Evolutionary conservation across 116 monocot species (phyloP).

Genomic region (Dioscorea cayenensis): DNA sequence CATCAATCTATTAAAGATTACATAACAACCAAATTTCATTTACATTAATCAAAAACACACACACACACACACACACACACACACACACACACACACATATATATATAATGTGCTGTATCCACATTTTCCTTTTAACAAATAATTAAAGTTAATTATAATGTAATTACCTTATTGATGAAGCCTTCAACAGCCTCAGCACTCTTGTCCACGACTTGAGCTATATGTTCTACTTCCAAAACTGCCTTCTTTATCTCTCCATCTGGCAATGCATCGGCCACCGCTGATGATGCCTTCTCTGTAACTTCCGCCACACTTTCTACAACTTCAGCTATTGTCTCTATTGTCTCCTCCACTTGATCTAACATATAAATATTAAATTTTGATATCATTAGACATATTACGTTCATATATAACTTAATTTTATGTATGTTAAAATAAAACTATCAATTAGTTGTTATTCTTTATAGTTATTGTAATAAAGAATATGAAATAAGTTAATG

Average conservation of each 20-base stretch:
- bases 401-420: no score
- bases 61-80: no score
- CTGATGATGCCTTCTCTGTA: conserved; percentile 17
- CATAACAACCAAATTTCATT: no score
- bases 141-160: no score
- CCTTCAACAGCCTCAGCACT: conserved; percentile 6
- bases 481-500: no score
- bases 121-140: no score
- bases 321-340: neutral
- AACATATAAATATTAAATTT: neutral
- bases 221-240: conserved; percentile 4
- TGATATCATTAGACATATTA: no score
- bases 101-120: no score
- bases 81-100: no score
- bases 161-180: conserved; percentile 17
- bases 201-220: conserved; percentile 6
- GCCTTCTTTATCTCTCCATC: conserved; percentile 14
- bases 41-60: no score
- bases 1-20: no score
- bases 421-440: neutral
- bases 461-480: no score
- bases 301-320: conserved; percentile 10
- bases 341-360: conserved; percentile 22
- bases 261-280: conserved; percentile 24
- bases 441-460: neutral